A percentile compares a stretch with the other conserved stretches of the same genome.
These are phyloP conservation scores for Hanseniaspora guilliermondii DNA, from an alignment of 805 yeast genomes.

Conservation along the genomic window DNA sequence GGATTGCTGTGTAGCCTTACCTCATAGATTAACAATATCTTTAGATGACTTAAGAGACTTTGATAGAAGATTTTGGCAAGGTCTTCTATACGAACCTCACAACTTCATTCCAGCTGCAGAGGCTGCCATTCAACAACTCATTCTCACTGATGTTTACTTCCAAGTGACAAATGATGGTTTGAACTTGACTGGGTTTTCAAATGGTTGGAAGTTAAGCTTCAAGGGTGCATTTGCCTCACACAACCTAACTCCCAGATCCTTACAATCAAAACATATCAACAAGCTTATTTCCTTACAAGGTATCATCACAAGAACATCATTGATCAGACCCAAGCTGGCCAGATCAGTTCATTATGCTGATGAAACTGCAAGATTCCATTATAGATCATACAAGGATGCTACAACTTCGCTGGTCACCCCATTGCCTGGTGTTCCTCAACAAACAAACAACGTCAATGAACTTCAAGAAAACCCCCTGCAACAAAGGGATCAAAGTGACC, in stretches of 20 bases:
- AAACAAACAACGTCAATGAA: slow-evolving; percentile 38
- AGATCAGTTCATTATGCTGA: slow-evolving; percentile 68
- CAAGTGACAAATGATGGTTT: slow-evolving; percentile 19
- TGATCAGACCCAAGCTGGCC: slow-evolving; percentile 86
- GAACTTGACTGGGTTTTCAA: slow-evolving; percentile 18
- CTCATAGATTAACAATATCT: slow-evolving; percentile 51
- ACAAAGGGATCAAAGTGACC: slow-evolving; percentile 4
- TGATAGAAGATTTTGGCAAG: slow-evolving; percentile 65
- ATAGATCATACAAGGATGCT: slow-evolving; percentile 84
- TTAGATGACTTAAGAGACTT: slow-evolving; percentile 81
- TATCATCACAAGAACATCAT: slow-evolving; percentile 83
- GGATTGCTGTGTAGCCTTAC: slow-evolving; percentile 13
- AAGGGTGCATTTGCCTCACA: slow-evolving; percentile 87
- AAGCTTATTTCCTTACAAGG: slow-evolving; percentile 79
- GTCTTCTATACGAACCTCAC: slow-evolving; percentile 63
- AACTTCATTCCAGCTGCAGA: slow-evolving; percentile 84
- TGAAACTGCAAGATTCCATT: slow-evolving; percentile 62
- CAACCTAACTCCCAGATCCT: slow-evolving; percentile 75
- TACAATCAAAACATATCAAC: slow-evolving; percentile 63
- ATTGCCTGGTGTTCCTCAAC: slow-evolving; percentile 5
- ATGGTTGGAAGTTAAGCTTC: slow-evolving; percentile 57
- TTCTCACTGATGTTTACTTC: slow-evolving; percentile 38
- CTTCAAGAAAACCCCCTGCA: slow-evolving; percentile 28
- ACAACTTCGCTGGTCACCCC: slow-evolving; percentile 55
- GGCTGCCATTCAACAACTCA: slow-evolving; percentile 69